Conservation (phyloP, 176 grass and related monocot genomes). For the Dendrocalamus sinicus region DNA sequence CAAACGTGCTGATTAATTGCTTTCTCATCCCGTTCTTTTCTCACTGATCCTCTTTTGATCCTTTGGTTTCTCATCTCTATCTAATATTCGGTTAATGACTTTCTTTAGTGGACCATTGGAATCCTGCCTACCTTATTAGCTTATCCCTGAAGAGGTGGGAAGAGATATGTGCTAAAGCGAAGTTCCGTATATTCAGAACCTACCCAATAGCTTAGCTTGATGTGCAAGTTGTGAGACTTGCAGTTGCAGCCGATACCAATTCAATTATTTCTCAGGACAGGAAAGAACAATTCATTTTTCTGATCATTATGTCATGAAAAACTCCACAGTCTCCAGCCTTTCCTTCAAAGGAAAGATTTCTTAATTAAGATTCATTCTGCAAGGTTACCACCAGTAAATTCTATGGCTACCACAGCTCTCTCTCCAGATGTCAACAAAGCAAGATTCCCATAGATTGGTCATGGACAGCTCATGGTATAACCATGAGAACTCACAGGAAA, state of each 20-base stretch:
- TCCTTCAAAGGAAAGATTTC: conserved; percentile 45
- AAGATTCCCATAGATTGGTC: conserved; percentile 45
- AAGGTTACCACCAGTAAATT: conserved; percentile 41
- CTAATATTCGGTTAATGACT: conserved; percentile 41
- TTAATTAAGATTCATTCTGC: neutral
- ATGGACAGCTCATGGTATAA: conserved; percentile 45
- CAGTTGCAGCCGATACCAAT: conserved; percentile 6
- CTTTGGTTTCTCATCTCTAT: conserved; percentile 44
- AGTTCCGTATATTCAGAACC: conserved; percentile 59
- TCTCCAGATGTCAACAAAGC: conserved; percentile 49
- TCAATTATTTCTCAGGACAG: conserved; percentile 27
- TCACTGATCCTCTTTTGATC: conserved; percentile 49
- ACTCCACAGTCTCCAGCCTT: conserved; percentile 25
- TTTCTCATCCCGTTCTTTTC: conserved; percentile 22
- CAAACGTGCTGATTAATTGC: conserved; percentile 29
- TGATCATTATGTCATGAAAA: neutral
- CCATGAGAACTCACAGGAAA: conserved; percentile 32
- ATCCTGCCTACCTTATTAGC: conserved; percentile 63
- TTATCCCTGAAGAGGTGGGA: conserved; percentile 55
- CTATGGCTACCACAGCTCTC: conserved; percentile 10
- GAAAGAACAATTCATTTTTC: neutral
- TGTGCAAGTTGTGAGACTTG: conserved; percentile 30
- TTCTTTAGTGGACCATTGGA: conserved; percentile 55
- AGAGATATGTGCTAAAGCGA: conserved; percentile 41
- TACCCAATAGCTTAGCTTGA: conserved; percentile 41